Evolutionary conservation across 768 basidiomycete species (phyloP), one percentile per base, ranked within the genome.

Genomic region (Porpolomopsis calyptriformis): DNA sequence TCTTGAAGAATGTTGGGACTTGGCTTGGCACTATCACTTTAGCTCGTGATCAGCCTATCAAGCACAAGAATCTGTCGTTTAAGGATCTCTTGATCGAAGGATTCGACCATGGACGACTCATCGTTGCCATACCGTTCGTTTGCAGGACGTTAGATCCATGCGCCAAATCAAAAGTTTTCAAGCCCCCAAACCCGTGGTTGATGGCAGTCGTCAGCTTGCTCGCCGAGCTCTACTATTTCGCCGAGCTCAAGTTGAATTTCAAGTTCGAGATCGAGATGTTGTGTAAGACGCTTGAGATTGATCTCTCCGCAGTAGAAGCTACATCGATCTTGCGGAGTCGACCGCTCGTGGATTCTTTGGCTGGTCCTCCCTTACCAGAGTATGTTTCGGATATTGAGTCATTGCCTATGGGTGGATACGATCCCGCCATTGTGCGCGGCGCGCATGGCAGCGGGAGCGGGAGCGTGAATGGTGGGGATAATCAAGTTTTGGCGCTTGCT

Each of bases 191-290:
- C 61, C 96, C 96, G 1, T 99, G 96, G 96, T 66, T 99, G 41
- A 93, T 97, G 85, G 93, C 87, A 0, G 87, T 99, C 52, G 72
- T 98, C 55, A 80, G 85, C 53, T 72, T 98, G 35, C 76, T 98
- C 37, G 87, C 81, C 36, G 96, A 99, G 61, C 75, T 99, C n/a
- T 98, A 99, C 63, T 88, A 93, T 60, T 93, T 84, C 56, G 94
- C 91, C 4, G 93, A 98, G 55, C 73, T 98, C 50, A 94, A 94
- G 65, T 71, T 98, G 46, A 96, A 97, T 60, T 75, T 92, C 60
- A 98, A 97, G 64, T 99, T 99, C 58, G 96, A 98, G 65, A 98
- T 99, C 45, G 96, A 99, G 64, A 82, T 97, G 31, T 69, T 98
- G 16, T 98, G 94, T 74, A 93, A 91, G 62, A 78, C 78, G 25